Evolutionary conservation across 306 rosid species (phyloP).

Genomic region (Quercus wislizeni): DNA sequence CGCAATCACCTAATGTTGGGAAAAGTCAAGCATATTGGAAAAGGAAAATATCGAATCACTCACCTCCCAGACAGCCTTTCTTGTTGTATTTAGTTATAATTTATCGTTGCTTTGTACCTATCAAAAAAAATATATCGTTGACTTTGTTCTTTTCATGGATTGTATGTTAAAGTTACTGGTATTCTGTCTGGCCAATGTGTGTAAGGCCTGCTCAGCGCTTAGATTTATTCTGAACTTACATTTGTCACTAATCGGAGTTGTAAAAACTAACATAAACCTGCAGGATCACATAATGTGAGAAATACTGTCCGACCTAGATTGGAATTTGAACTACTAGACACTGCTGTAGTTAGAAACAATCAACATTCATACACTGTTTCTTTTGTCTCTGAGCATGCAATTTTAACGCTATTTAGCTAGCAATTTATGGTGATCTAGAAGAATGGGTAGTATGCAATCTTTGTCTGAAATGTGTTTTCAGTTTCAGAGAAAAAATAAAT

Average conservation of each 20-base stretch:
- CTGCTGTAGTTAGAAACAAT: neutral
- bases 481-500: no score
- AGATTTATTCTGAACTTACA: neutral
- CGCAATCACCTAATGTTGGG: neutral
- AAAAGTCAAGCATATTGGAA: neutral
- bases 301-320: neutral
- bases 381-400: no score
- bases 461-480: no score
- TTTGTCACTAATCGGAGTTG: neutral
- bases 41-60: neutral
- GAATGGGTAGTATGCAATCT: no score
- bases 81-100: conserved; percentile 46
- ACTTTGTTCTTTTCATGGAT: conserved; percentile 17
- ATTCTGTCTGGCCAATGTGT: neutral
- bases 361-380: neutral
- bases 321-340: neutral
- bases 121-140: no score
- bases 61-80: conserved; percentile 24
- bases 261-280: neutral
- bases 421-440: no score
- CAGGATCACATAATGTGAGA: neutral
- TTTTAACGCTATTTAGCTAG: no score
- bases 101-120: conserved; percentile 10
- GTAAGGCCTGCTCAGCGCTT: neutral
- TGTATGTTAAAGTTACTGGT: conserved; percentile 1